Percentiles rank a stretch among this genome's conserved stretches.
These are phyloP conservation scores for Abelmoschus esculentus DNA, from an alignment of 345 rosid genomes.

Conservation along the genomic window DNA sequence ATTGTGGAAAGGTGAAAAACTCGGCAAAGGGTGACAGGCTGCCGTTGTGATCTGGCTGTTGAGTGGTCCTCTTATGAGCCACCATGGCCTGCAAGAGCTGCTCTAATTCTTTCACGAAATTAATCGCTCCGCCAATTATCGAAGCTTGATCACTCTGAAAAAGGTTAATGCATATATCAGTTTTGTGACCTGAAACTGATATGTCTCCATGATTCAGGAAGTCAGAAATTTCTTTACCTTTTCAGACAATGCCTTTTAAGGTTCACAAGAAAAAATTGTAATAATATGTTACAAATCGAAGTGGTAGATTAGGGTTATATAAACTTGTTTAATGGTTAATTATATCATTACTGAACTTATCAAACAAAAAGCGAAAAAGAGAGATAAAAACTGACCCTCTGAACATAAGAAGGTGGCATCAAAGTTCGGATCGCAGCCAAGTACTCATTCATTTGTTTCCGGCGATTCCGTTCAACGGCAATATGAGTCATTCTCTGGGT, in stretches of 20 bases:
- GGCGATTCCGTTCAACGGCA: slow-evolving; percentile 89
- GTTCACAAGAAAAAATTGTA: no score
- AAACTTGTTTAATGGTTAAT: background rate
- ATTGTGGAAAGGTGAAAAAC: slow-evolving; percentile 82
- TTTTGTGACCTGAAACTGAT: no score
- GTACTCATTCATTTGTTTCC: slow-evolving; percentile 94
- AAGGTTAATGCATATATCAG: background rate
- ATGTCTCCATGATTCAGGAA: no score
- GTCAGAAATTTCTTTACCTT: no score
- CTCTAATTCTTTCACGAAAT: slow-evolving; percentile 82
- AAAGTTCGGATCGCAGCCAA: slow-evolving; percentile 65
- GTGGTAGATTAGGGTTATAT: background rate
- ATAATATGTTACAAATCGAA: no score
- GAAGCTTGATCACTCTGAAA: slow-evolving; percentile 91
- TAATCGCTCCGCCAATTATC: slow-evolving; percentile 84
- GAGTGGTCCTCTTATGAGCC: slow-evolving; percentile 33
- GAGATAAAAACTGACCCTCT: slow-evolving; percentile 48
- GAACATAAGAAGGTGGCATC: slow-evolving; percentile 87
- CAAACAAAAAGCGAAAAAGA: background rate
- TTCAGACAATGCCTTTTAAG: no score
- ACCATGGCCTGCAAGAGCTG: slow-evolving; percentile 68
- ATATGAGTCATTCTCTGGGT: slow-evolving; percentile 92
- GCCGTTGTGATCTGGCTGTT: slow-evolving; percentile 8
- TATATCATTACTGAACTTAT: background rate
- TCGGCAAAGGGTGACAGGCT: slow-evolving; percentile 45